Evolutionary conservation across 108 stramenopile genomes (phyloP).

Genomic region (Cyclotella choctawhatcheeana): DNA sequence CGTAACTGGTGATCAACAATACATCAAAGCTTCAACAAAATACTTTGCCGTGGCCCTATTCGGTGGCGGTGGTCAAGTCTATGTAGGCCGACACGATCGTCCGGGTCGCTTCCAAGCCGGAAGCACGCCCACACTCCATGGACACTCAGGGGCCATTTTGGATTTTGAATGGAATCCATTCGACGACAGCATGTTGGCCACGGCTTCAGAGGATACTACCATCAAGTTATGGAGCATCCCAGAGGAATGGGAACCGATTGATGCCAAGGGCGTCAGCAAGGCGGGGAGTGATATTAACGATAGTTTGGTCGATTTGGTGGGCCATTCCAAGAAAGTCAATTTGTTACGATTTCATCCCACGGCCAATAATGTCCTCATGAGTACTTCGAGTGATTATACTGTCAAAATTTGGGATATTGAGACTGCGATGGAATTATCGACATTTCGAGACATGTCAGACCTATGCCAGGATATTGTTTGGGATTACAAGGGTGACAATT

Average conservation of each 20-base stretch:
- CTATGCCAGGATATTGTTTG: slow-evolving; percentile 97
- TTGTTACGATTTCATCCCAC: slow-evolving; percentile 94
- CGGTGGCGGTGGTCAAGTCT: slow-evolving; percentile 95
- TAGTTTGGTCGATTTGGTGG: slow-evolving; percentile 86
- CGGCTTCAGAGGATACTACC: slow-evolving; percentile 93
- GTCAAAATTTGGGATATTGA: slow-evolving; percentile 99
- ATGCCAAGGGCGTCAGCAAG: slow-evolving; percentile 88
- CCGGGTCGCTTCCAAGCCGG: slow-evolving; percentile 86
- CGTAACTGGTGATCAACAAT: slow-evolving; percentile 97
- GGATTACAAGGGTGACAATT: slow-evolving; percentile 91
- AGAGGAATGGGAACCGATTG: slow-evolving; percentile 88
- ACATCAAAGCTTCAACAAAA: slow-evolving; percentile 99
- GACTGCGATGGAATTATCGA: slow-evolving; percentile 63
- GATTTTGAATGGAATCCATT: slow-evolving; percentile 99
- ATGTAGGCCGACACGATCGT: slow-evolving; percentile 85
- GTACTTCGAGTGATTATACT: slow-evolving; percentile 83
- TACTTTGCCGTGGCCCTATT: slow-evolving; percentile 96
- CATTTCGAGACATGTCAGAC: slow-evolving; percentile 75
- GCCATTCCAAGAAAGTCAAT: slow-evolving; percentile 94
- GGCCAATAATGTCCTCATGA: slow-evolving; percentile 89
- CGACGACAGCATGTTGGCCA: slow-evolving; percentile 93
- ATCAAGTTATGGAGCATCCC: slow-evolving; percentile 99
- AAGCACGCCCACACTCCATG: slow-evolving; percentile 80
- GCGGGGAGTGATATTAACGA: slow-evolving; percentile 83
- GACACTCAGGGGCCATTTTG: slow-evolving; percentile 92